Percentiles rank a stretch among this genome's conserved stretches.
Evolutionary conservation across 306 rosid genomes (phyloP).

Genomic region (Chamaecrista fasciculata): DNA sequence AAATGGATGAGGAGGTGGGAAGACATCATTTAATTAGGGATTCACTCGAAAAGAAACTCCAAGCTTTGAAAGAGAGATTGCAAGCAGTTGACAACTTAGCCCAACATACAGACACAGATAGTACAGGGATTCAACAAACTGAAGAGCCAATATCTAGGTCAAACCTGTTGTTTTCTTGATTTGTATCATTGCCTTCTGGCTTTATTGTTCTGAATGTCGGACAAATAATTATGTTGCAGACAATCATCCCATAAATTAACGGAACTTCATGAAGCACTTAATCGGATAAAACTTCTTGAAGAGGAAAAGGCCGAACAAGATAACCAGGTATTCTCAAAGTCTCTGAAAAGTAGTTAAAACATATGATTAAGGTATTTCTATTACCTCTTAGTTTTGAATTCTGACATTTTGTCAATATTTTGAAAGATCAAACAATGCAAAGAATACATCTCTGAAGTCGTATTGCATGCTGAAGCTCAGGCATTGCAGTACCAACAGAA

Average conservation of each 20-base stretch:
- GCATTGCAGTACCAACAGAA: conserved; percentile 88
- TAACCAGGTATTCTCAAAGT: conserved; percentile 53
- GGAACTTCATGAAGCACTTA: conserved; percentile 66
- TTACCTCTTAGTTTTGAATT: neutral
- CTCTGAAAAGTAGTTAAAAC: conserved; percentile 16
- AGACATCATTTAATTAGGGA: conserved; percentile 69
- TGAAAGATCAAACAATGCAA: conserved; percentile 75
- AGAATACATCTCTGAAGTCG: conserved; percentile 79
- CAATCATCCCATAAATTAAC: conserved; percentile 37
- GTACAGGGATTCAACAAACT: conserved; percentile 38
- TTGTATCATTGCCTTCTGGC: conserved; percentile 1
- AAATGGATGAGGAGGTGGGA: conserved; percentile 86
- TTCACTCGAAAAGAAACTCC: conserved; percentile 73
- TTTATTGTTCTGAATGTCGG: conserved; percentile 16
- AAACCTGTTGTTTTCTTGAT: conserved; percentile 31
- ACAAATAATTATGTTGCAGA: conserved; percentile 45
- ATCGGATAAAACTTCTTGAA: conserved; percentile 73
- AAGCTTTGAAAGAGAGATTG: conserved; percentile 63
- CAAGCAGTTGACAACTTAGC: conserved; percentile 54
- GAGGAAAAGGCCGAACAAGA: conserved; percentile 69
- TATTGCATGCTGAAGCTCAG: conserved; percentile 95
- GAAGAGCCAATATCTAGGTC: conserved; percentile 63
- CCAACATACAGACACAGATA: conserved; percentile 48
- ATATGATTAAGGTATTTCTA: neutral
- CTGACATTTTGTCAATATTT: conserved; percentile 32